These are phyloP conservation scores for Capronia coronata DNA, from an alignment of 2,329 filamentous ascomycete genomes.

Conservation along the genomic window DNA sequence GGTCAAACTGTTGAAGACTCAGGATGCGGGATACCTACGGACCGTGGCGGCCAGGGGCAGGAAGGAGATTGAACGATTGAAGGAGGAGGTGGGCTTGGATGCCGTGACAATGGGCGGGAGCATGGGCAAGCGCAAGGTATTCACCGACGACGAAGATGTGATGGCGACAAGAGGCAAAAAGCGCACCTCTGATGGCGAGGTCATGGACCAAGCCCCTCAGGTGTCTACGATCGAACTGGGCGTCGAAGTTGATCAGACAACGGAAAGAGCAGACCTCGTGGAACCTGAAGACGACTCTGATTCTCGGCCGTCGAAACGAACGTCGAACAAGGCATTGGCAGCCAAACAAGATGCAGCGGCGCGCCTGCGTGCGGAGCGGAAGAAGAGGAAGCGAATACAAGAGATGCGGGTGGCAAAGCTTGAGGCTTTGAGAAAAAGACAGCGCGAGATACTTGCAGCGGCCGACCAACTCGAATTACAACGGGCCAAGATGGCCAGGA, in stretches of 20 bases:
- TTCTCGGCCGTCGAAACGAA: constrained; percentile 29
- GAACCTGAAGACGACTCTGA: constrained; percentile 27
- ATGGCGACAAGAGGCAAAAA: constrained; percentile 15
- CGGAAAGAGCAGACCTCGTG: not conserved
- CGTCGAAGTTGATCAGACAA: not conserved
- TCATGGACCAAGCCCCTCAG: constrained; percentile 7
- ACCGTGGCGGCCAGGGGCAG: constrained; percentile 54
- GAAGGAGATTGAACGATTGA: constrained; percentile 38
- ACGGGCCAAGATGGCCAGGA: constrained; percentile 55
- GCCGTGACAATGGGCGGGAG: constrained; percentile 23
- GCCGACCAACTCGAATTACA: constrained; percentile 54
- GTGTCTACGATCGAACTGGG: not conserved
- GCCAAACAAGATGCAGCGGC: constrained; percentile 37
- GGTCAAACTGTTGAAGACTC: constrained; percentile 59
- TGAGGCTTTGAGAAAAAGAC: constrained; percentile 48
- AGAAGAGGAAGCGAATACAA: constrained; percentile 45
- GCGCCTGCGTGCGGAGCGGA: constrained; percentile 38
- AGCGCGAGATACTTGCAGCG: constrained; percentile 50
- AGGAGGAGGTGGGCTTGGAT: constrained; percentile 34
- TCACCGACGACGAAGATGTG: constrained; percentile 34
- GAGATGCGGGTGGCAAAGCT: constrained; percentile 47
- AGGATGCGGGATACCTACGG: constrained; percentile 57
- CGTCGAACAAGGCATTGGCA: constrained; percentile 41
- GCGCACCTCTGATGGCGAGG: constrained; percentile 24
- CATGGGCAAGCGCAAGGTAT: constrained; percentile 34